Conservation (phyloP, 164 flowering plant genomes). For the Nelumbo lutea region DNA sequence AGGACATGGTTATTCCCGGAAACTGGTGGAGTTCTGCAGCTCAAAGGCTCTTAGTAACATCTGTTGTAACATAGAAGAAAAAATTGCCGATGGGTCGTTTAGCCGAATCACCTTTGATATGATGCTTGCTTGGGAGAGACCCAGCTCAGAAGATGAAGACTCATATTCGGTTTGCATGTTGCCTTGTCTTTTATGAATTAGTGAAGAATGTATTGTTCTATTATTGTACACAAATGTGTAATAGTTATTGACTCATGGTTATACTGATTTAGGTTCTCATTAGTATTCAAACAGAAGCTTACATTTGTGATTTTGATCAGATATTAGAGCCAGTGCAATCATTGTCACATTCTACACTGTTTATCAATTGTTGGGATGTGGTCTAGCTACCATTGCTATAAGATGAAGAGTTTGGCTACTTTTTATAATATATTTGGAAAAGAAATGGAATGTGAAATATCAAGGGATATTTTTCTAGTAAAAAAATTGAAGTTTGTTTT, state of each 20-base stretch:
- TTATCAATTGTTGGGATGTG: no score
- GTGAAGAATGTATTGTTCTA: background rate
- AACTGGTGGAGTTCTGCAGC: slow-evolving; percentile 68
- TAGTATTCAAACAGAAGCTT: no score
- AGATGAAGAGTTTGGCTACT: background rate
- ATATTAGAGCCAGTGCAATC: no score
- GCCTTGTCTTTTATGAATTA: background rate
- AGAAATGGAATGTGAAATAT: no score
- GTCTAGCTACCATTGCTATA: no score
- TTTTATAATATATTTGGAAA: no score
- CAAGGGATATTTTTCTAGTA: no score
- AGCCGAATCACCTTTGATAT: slow-evolving; percentile 76
- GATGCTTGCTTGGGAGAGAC: slow-evolving; percentile 92
- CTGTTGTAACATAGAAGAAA: slow-evolving; percentile 41
- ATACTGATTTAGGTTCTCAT: background rate
- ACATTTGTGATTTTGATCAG: no score
- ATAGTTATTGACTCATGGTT: background rate
- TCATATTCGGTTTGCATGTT: slow-evolving; percentile 23
- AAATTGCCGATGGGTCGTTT: slow-evolving; percentile 56
- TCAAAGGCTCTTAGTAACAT: slow-evolving; percentile 41
- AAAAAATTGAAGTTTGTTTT: background rate
- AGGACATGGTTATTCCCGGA: slow-evolving; percentile 42
- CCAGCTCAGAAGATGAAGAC: slow-evolving; percentile 44
- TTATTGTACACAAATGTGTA: background rate
- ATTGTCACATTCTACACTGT: no score